Evolutionary conservation across 306 rosid species (phyloP).

Genomic region (Glycine latifolia): DNA sequence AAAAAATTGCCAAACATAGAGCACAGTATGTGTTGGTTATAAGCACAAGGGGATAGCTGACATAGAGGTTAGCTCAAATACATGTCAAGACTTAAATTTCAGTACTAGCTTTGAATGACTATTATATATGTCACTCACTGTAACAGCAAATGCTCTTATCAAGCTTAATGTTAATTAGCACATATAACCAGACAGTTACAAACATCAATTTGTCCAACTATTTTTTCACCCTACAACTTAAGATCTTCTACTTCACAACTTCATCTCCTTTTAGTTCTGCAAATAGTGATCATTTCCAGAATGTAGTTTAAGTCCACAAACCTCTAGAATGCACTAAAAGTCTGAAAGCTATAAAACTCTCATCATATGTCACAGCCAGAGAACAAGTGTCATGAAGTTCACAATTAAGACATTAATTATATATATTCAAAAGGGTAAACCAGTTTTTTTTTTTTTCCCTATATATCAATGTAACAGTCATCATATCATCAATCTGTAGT

Average conservation of each 20-base stretch:
- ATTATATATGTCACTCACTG: background rate
- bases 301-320: constrained; percentile 12
- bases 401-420: background rate
- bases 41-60: too few species aligned
- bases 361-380: background rate
- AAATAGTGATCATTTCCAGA: constrained; percentile 23
- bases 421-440: constrained; percentile 15
- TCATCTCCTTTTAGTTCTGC: background rate
- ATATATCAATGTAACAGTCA: constrained; percentile 39
- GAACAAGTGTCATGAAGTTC: constrained; percentile 7
- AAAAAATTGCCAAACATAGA: too few species aligned
- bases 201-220: constrained; percentile 9
- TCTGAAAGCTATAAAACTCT: background rate
- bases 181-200: background rate
- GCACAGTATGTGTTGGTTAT: too few species aligned
- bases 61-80: too few species aligned
- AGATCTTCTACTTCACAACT: background rate
- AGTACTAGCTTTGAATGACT: background rate
- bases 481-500: constrained; percentile 22
- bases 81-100: background rate
- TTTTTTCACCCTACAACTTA: background rate
- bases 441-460: too few species aligned
- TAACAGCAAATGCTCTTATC: constrained; percentile 16
- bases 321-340: constrained; percentile 37
- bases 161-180: background rate